phyloP scores from a whole-genome alignment of 1,284 basidiomycete species.

The Sphagnurus paluster region DNA sequence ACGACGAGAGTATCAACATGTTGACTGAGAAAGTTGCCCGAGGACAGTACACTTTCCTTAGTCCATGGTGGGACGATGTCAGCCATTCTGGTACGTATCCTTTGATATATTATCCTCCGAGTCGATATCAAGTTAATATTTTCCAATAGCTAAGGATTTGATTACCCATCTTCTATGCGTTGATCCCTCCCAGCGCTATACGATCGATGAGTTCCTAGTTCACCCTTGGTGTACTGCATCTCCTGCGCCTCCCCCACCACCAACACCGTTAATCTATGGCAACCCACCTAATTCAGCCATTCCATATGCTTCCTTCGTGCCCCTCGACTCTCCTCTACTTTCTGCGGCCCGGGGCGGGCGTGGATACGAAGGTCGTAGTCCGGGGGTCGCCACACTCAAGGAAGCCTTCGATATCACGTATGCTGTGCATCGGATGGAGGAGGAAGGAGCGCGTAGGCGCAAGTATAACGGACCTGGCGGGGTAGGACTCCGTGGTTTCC shows the following conservation, averaged over 20 bases:
- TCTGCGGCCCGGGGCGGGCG: conserved; percentile 76
- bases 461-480: conserved; percentile 79
- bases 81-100: conserved; percentile 64
- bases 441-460: conserved; percentile 87
- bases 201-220: conserved; percentile 96
- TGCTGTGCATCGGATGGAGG: conserved; percentile 98
- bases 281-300: conserved; percentile 22
- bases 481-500: conserved; percentile 78
- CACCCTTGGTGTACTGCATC: conserved; percentile 93
- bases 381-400: conserved; percentile 89
- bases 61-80: conserved; percentile 99
- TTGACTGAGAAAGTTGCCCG: conserved; percentile 98
- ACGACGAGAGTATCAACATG: conserved; percentile 98
- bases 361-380: conserved; percentile 79
- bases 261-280: conserved; percentile 56
- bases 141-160: conserved; percentile 82
- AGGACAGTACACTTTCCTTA: conserved; percentile 97
- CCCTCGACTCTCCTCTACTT: conserved; percentile 91
- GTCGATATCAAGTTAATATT: conserved; percentile 1
- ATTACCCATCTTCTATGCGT: conserved; percentile 96
- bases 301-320: conserved; percentile 36
- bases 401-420: conserved; percentile 99
- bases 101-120: conserved; percentile 12
- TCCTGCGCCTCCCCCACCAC: conserved; percentile 59
- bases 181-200: conserved; percentile 93